Evolutionary conservation across 2,329 filamentous ascomycete species (phyloP).

Genomic region (Xenoacremonium recifei): DNA sequence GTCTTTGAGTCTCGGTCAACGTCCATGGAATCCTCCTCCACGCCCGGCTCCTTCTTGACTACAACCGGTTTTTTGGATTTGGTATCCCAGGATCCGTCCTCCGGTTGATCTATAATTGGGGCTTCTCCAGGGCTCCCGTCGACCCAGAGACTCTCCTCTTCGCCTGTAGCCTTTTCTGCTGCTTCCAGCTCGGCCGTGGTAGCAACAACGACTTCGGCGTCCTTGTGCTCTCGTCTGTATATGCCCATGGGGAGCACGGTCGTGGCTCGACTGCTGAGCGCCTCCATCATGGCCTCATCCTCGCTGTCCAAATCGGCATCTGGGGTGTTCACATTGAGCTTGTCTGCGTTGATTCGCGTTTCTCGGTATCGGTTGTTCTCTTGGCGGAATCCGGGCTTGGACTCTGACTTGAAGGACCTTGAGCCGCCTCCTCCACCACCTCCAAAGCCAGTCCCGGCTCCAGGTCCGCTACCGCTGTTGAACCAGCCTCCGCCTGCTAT

Average conservation of each 20-base stretch:
- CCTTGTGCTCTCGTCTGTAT: slow-evolving; percentile 52
- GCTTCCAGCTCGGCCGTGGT: slow-evolving; percentile 58
- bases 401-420: slow-evolving; percentile 32
- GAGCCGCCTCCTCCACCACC: slow-evolving; percentile 26
- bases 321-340: slow-evolving; percentile 45
- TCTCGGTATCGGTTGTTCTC: slow-evolving; percentile 36
- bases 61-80: slow-evolving; percentile 33
- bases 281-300: slow-evolving; percentile 41
- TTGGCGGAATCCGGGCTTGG: slow-evolving; percentile 38
- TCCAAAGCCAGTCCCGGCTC: slow-evolving; percentile 28
- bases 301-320: slow-evolving; percentile 44
- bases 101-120: slow-evolving; percentile 28
- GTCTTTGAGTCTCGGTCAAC: slow-evolving; percentile 35
- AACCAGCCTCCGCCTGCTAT: slow-evolving; percentile 27
- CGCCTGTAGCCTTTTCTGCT: slow-evolving; percentile 45
- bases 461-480: slow-evolving; percentile 20
- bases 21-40: slow-evolving; percentile 42
- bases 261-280: slow-evolving; percentile 28
- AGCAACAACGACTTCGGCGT: slow-evolving; percentile 51
- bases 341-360: slow-evolving; percentile 55
- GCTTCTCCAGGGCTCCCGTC: slow-evolving; percentile 32
- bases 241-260: slow-evolving; percentile 55
- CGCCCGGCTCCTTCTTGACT: slow-evolving; percentile 45
- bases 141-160: slow-evolving; percentile 47
- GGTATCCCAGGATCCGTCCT: slow-evolving; percentile 45